Evolutionary conservation across 2,329 filamentous ascomycete genomes (phyloP), one percentile per base, ranked within the genome.

Genomic region (Lecanosticta acicola): DNA sequence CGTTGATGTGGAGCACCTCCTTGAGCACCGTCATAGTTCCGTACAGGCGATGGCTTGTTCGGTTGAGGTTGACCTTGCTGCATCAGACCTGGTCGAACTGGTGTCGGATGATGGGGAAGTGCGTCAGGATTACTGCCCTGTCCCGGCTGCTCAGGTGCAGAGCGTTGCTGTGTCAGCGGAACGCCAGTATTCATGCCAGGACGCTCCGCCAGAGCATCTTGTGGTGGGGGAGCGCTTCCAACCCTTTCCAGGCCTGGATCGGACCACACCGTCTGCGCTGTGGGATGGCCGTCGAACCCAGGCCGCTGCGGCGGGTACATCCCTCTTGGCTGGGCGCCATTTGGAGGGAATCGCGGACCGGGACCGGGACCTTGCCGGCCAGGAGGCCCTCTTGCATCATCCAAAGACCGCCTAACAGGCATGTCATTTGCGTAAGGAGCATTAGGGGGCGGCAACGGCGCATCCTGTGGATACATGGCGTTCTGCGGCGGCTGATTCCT

Each of bases 81-180:
- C 45, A 66, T 61, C 33, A 48, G 52, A 1, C 77, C 77, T 4
- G 74, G 69, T 19, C 78, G 69, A 36, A 79, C 72, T 9, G 62
- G 53, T 4, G 52, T 66, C 19, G 78, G 78, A 54, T 80, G 78
- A 37, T 73, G 66, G 21, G 77, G 76, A 11, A 80, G 67, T 7
- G 75, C 67, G 61, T 80, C 78, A 2, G 77, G 74, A 39, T 77
- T 76, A 44, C 63, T 66, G 20, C 39, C 37, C 9, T 45, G 54
- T 17, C 49, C 39, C 16, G 41, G 41, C 18, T 47, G 48, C 7
- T 53, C 51, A 3, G 50, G 51, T 11, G 51, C 49, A 33, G 55
- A 57, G 10, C 53, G 53, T 34, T 54, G 59, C 47, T 60, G 57
- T 13, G 50, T 53, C 26, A 62, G 48, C 16, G 63, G 58, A 9